A percentile compares a stretch with the other conserved stretches of the same genome.
Evolutionary conservation across 2,329 filamentous ascomycete genomes (phyloP).

Genomic region (Tolypocladium inflatum): DNA sequence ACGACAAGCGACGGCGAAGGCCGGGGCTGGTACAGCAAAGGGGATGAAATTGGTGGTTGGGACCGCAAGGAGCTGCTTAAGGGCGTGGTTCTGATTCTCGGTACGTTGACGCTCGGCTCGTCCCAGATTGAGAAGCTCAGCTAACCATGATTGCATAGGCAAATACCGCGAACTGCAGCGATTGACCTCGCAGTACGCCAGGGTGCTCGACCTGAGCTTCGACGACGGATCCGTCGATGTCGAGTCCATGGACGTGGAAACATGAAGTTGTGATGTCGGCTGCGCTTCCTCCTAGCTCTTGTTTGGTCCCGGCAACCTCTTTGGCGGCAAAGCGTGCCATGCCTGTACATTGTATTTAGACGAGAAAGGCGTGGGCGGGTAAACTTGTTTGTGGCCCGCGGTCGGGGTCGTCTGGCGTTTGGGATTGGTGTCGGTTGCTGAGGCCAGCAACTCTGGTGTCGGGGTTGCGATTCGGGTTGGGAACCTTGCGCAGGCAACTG

Average conservation of each 20-base stretch:
- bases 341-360: not conserved
- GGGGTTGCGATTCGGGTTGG: not conserved
- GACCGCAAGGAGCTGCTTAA: constrained; percentile 77
- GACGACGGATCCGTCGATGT: constrained; percentile 34
- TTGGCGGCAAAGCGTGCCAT: not conserved
- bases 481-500: not conserved
- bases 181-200: constrained; percentile 89
- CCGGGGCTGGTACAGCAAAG: constrained; percentile 55
- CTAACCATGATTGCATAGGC: constrained; percentile 41
- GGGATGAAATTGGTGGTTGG: constrained; percentile 80
- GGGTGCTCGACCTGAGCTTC: constrained; percentile 57
- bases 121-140: not conserved
- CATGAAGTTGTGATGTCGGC: not conserved
- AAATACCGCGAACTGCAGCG: constrained; percentile 94
- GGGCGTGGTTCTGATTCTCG: constrained; percentile 85
- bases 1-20: constrained; percentile 34
- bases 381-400: not conserved
- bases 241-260: constrained; percentile 33
- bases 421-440: not conserved
- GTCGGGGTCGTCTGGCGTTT: not conserved
- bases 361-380: not conserved
- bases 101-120: constrained; percentile 41
- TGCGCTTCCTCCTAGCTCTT: not conserved
- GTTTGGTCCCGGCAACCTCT: not conserved
- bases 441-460: not conserved